These are phyloP conservation scores for Saitozyma sp. DNA, from an alignment of 768 basidiomycete genomes.

Conservation along the genomic window DNA sequence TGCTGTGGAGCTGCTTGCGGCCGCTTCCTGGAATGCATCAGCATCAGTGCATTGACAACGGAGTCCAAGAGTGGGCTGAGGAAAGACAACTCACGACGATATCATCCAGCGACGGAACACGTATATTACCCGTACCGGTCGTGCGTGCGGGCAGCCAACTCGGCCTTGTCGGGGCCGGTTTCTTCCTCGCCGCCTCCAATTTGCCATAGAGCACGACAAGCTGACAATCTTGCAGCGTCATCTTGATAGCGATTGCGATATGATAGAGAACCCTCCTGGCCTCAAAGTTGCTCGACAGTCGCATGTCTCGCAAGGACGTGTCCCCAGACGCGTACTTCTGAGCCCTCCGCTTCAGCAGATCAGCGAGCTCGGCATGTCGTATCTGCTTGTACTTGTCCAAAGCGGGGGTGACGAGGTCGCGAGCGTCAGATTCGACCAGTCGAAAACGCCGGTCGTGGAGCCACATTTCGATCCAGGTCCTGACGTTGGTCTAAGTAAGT, in stretches of 20 bases:
- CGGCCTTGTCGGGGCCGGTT: neutral
- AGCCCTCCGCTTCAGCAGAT: neutral
- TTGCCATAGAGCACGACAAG: conserved; percentile 15
- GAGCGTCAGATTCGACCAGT: neutral
- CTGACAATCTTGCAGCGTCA: conserved; percentile 24
- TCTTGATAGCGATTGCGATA: conserved; percentile 25
- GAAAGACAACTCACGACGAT: conserved; percentile 6
- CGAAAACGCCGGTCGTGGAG: no score
- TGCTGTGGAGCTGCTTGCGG: no score
- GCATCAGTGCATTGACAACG: neutral
- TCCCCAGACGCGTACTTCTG: neutral
- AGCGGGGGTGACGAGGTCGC: neutral
- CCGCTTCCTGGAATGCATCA: no score
- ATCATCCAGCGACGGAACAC: neutral
- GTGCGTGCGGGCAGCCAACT: neutral
- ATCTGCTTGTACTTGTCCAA: neutral
- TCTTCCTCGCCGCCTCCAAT: conserved; percentile 1
- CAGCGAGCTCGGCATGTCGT: conserved; percentile 1
- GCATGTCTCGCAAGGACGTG: neutral
- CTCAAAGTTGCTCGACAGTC: conserved; percentile 8
- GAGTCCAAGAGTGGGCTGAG: neutral
- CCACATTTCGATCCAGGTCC: no score
- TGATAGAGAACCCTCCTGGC: conserved; percentile 16
- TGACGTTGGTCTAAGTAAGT: no score
- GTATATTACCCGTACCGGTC: neutral